Base-by-base conservation (phyloP, 148 eudicot genomes). In the Euryodendron excelsum region DNA sequence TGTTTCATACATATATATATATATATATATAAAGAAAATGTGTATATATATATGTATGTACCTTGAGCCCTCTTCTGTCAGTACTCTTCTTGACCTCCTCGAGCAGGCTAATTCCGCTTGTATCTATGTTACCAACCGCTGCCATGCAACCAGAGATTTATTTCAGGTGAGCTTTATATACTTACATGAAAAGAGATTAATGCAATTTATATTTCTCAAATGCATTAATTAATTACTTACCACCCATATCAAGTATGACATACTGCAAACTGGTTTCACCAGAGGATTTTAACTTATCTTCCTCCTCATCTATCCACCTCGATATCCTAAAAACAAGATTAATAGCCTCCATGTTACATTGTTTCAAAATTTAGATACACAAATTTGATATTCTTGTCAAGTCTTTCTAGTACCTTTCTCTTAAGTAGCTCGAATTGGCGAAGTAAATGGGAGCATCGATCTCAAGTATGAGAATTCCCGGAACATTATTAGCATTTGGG, bases 271-370 rank as follows among this genome's bases (percentile, higher is more conserved):
- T 82, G 1, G 37, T 72, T 59, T 91, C 92, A 39, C 89, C 94
- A 0, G 82, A 81, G 37, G 86, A 73, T 60, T 90, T 96, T 55
- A 90, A 55, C 80, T 75, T 85, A 20, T 93, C 99, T 80, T 93
- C 98, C 86, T 96, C 99, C 45, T 93, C 98, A 77, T 93, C 90
- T 20, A 96, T 85, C 99, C 99, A 96, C 84, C 99, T 96, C 30
- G 86, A 69, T 44, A 93, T 89, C 85, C 99, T 95, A 39, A 28
- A 28, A 31, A 10, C 65, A 36, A 65, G 64, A 68, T 20, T 33
- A 73, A 17, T 34, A 25, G 1, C 25, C 53, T n/a, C 3, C 66
- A 11, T 5, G 44, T 18, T 17, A 64, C n/a, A n/a, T n/a, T n/a
- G n/a, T n/a, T n/a, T n/a, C n/a, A n/a, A n/a, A n/a, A n/a, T n/a